Percentiles rank a stretch among this genome's conserved stretches.
Evolutionary conservation across 1,284 basidiomycete species (phyloP).

Genomic region (Moesziomyces globuligerus): DNA sequence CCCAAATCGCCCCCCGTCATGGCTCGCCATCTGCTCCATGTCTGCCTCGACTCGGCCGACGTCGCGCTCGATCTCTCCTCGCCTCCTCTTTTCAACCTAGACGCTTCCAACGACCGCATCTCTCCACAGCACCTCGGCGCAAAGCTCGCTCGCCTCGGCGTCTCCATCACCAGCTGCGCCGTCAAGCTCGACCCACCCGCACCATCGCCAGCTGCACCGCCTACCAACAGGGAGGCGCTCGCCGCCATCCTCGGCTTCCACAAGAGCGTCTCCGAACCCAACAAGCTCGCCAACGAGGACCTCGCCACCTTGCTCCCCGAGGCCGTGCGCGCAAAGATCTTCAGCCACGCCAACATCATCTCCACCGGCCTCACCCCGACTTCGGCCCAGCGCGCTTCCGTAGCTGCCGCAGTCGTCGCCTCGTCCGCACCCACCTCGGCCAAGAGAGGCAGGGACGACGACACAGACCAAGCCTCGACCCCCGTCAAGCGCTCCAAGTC

Average conservation of each 20-base stretch:
- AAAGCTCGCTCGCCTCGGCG: slow-evolving; percentile 18
- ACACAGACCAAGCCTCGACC: slow-evolving; percentile 3
- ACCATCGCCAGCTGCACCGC: background rate
- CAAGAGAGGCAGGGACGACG: slow-evolving; percentile 34
- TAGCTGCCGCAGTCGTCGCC: background rate
- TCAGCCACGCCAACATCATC: slow-evolving; percentile 37
- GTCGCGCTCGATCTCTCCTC: slow-evolving; percentile 22
- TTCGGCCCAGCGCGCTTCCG: background rate
- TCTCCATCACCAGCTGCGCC: slow-evolving; percentile 38
- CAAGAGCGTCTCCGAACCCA: slow-evolving; percentile 33
- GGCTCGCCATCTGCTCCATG: slow-evolving; percentile 37
- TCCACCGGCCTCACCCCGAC: slow-evolving; percentile 26
- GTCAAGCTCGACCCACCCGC: slow-evolving; percentile 13
- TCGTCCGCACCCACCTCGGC: slow-evolving; percentile 1
- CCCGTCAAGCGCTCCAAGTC: slow-evolving; percentile 42
- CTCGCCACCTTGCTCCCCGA: slow-evolving; percentile 26
- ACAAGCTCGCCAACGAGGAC: slow-evolving; percentile 39
- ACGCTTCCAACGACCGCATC: slow-evolving; percentile 24
- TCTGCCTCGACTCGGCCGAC: slow-evolving; percentile 27
- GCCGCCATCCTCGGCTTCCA: slow-evolving; percentile 32
- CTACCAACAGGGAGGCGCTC: slow-evolving; percentile 21
- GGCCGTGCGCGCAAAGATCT: slow-evolving; percentile 20
- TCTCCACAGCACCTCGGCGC: slow-evolving; percentile 8
- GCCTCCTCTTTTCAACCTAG: slow-evolving; percentile 31
- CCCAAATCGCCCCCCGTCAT: slow-evolving; percentile 32